phyloP scores from a whole-genome alignment of 352 stramenopile species.

The Globisporangium spinosum region DNA sequence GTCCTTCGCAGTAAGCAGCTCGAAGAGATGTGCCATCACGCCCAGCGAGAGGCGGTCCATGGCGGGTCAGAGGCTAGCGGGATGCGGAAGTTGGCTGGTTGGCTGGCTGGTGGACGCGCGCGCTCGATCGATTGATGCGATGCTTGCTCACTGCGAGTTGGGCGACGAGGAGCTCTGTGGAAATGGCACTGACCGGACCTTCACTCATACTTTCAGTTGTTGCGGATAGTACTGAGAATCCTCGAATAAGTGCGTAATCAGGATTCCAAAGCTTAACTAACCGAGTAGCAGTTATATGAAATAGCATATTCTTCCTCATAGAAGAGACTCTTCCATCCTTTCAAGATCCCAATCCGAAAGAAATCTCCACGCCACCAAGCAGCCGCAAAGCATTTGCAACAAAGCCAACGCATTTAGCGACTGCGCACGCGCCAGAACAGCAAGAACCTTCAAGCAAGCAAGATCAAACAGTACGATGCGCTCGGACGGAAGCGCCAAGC shows the following conservation, averaged over 20 bases:
- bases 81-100: background rate
- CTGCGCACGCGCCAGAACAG: background rate
- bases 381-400: background rate
- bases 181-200: slow-evolving; percentile 1
- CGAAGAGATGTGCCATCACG: slow-evolving; percentile 56
- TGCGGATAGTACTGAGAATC: background rate
- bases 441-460: background rate
- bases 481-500: background rate
- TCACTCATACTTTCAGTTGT: slow-evolving; percentile 6
- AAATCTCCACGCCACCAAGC: background rate
- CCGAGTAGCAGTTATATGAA: no score
- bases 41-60: slow-evolving; percentile 65
- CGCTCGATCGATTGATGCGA: background rate
- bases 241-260: background rate
- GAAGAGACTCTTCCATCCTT: background rate
- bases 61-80: background rate
- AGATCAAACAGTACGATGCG: background rate
- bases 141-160: background rate
- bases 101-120: background rate
- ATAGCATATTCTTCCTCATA: background rate
- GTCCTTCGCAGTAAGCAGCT: slow-evolving; percentile 56
- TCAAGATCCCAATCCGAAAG: background rate
- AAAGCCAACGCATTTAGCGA: background rate
- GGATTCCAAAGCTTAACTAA: no score
- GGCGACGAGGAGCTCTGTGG: background rate